Evolutionary conservation across 2,329 filamentous ascomycete species (phyloP).

Genomic region (Botrytis fabae): DNA sequence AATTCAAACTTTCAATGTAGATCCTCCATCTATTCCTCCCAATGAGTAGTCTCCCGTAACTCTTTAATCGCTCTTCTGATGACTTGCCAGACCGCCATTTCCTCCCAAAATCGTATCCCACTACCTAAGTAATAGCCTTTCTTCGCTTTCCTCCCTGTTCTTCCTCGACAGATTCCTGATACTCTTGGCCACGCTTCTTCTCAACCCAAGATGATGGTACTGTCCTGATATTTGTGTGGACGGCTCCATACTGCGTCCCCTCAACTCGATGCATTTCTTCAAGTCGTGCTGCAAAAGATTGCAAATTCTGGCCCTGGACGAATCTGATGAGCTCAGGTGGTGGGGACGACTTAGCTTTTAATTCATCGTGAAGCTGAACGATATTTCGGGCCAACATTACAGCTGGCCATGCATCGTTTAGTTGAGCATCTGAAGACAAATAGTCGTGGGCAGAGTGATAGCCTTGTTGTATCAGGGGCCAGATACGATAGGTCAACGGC

Average conservation of each 20-base stretch:
- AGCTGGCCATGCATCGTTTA: not conserved
- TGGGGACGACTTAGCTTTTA: not conserved
- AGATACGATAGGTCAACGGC: not conserved
- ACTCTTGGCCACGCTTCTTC: not conserved
- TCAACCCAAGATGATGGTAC: not conserved
- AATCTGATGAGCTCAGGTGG: not conserved
- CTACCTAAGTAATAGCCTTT: not conserved
- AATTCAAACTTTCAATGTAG: not conserved
- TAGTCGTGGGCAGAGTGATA: not conserved
- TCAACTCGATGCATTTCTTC: not conserved
- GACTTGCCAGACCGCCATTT: too few relatives aligned
- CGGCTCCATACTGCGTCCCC: not conserved
- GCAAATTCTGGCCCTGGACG: not conserved
- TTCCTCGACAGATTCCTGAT: not conserved
- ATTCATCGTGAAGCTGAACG: not conserved
- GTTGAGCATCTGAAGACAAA: not conserved
- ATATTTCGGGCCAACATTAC: not conserved
- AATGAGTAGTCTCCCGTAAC: not conserved
- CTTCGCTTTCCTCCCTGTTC: not conserved
- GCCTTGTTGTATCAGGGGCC: not conserved
- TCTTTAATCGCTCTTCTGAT: not conserved
- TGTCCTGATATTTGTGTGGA: not conserved
- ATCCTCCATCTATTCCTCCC: not conserved
- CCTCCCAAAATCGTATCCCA: not conserved
- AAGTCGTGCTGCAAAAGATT: not conserved